Conservation (phyloP, 139 green algal genomes). For the Tetradesmus lagerheimii region DNA sequence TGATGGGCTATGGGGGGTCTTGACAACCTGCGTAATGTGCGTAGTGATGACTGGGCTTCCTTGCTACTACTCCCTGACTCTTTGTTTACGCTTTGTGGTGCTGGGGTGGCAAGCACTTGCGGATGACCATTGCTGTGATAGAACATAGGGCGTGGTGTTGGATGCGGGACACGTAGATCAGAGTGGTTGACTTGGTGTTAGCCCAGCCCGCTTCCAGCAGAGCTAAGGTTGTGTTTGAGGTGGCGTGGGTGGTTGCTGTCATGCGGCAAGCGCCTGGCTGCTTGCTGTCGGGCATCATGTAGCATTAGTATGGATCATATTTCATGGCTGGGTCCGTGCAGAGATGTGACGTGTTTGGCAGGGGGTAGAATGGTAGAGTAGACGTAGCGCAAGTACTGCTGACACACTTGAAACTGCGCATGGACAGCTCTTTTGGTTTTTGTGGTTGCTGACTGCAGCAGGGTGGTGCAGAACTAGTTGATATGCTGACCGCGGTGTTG, state of each 20-base stretch:
- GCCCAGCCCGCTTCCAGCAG: too few species aligned
- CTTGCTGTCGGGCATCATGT: background rate
- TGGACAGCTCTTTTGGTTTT: background rate
- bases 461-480: background rate
- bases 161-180: too few species aligned
- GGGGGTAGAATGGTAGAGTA: background rate
- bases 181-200: too few species aligned
- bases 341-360: background rate
- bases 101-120: too few species aligned
- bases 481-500: too few species aligned
- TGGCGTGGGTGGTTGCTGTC: background rate
- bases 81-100: too few species aligned
- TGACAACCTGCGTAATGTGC: background rate
- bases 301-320: background rate
- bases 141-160: too few species aligned
- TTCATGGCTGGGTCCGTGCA: background rate
- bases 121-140: too few species aligned
- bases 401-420: background rate
- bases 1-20: background rate
- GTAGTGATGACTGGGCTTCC: too few species aligned
- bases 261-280: background rate
- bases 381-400: background rate
- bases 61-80: too few species aligned
- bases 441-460: too few species aligned
- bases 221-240: background rate